Evolutionary conservation across 2,329 filamentous ascomycete species (phyloP).

Genomic region (Coniella lustricola): DNA sequence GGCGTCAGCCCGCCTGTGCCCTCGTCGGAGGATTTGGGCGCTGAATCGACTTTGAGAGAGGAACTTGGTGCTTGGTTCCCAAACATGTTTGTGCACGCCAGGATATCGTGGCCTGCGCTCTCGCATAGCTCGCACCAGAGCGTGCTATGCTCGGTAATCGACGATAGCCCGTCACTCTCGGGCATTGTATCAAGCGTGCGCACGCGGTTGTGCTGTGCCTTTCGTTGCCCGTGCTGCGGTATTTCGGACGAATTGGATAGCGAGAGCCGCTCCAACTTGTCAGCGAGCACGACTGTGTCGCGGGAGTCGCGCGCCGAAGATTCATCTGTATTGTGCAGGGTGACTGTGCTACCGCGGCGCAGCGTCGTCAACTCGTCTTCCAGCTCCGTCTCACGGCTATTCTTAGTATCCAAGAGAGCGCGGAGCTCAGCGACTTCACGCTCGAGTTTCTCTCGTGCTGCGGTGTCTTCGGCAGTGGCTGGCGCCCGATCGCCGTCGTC

Average conservation of each 20-base stretch:
- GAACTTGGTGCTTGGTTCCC: constrained; percentile 36
- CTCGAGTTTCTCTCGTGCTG: constrained; percentile 64
- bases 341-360: constrained; percentile 36
- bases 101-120: constrained; percentile 82
- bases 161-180: constrained; percentile 63
- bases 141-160: constrained; percentile 63
- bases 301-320: constrained; percentile 60
- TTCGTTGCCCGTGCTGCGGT: constrained; percentile 28
- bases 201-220: constrained; percentile 34
- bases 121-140: constrained; percentile 97
- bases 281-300: constrained; percentile 54
- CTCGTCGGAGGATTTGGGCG: constrained; percentile 16
- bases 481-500: constrained; percentile 32
- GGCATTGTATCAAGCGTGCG: constrained; percentile 60
- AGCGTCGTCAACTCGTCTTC: constrained; percentile 71
- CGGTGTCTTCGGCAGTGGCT: constrained; percentile 47
- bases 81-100: constrained; percentile 91
- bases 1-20: neutral
- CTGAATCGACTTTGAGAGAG: constrained; percentile 16
- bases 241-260: constrained; percentile 28
- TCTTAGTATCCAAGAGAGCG: constrained; percentile 64
- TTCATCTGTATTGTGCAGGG: constrained; percentile 43
- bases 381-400: constrained; percentile 70
- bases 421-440: constrained; percentile 75
- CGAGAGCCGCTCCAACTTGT: constrained; percentile 39